Evolutionary conservation across 2,329 filamentous ascomycete genomes (phyloP), one percentile per base, ranked within the genome.

Genomic region (Calycina herbarum): DNA sequence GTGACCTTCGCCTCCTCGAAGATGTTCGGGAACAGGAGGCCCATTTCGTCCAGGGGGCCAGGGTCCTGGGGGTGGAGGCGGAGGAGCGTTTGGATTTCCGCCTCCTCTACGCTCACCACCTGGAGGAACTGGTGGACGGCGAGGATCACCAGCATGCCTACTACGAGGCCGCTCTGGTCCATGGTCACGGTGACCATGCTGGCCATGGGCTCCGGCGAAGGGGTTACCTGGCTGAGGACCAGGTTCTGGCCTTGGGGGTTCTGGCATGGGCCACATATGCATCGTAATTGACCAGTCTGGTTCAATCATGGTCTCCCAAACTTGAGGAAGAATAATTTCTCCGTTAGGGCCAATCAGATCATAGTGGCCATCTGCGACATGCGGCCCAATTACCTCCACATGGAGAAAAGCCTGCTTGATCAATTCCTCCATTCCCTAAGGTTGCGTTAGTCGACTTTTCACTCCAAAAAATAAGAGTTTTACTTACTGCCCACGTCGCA

Each of bases 381-480:
- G 89, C 17, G 87, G 88, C 0, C 90, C 90, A 63, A 94, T 87
- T 13, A 89, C 81, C 59, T 93, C 91, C 60, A 95, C 89, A 71
- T 94, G 90, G 24, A 90, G 76, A 75, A 95, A 95, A 20, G 92
- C 92, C 79, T 94, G 91, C 74, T 90, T 90, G 76, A 95, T 94
- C 45, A 95, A 83, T 58, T 92, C 89, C 76, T 94, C 91, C 91
- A 95, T 94, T 20, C 91, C 91, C 90, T 94, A 31, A 11, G 59
- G 7, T 67, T 78, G 70, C 78, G 71, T 40, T 10, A 59, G 69
- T 61, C n/a, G 27, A 48, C 11, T 27, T 48, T 59, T 24, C 20
- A 54, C 20, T 24, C 7, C 15, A 66, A 66, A 63, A 65, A 27
- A 27, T 20, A 38, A 40, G 38, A 33, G 58, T 17, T 15, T 27